Percentiles rank a stretch among this genome's conserved stretches.
Conservation (phyloP, 805 yeast genomes). For the Blastobotrys chiropterorum region DNA sequence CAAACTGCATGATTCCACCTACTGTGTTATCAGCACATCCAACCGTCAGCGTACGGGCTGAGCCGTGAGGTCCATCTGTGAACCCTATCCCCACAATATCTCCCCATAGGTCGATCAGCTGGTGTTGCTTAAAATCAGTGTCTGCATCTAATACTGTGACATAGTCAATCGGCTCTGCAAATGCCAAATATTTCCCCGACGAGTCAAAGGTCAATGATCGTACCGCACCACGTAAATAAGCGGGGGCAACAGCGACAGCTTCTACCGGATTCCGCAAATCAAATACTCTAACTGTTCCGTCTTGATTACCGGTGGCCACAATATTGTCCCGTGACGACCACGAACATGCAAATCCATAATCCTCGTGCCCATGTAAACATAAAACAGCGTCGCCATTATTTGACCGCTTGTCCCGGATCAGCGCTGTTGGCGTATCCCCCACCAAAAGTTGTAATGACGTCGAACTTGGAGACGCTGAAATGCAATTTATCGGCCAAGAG, state of each 20-base stretch:
- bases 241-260: conserved; percentile 25
- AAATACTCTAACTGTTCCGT: conserved; percentile 49
- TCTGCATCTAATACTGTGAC: conserved; percentile 42
- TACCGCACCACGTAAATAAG: conserved; percentile 42
- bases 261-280: conserved; percentile 39
- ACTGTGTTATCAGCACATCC: conserved; percentile 51
- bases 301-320: conserved; percentile 55
- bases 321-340: conserved; percentile 41
- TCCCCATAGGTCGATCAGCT: conserved; percentile 50
- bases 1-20: conserved; percentile 52
- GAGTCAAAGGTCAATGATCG: conserved; percentile 47
- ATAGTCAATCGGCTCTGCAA: conserved; percentile 57
- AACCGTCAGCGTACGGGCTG: conserved; percentile 39
- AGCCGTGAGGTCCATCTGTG: conserved; percentile 36
- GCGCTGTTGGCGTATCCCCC: conserved; percentile 44
- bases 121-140: conserved; percentile 27
- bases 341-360: conserved; percentile 54
- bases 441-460: conserved; percentile 39
- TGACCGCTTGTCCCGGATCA: conserved; percentile 41
- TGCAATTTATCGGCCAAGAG: conserved; percentile 48
- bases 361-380: conserved; percentile 42
- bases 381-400: conserved; percentile 15
- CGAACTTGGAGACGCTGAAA: conserved; percentile 41
- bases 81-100: conserved; percentile 52
- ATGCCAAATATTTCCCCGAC: conserved; percentile 40